phyloP scores from a whole-genome alignment of 1,139 yeast genomes.

The Hyphopichia buzzinii region DNA sequence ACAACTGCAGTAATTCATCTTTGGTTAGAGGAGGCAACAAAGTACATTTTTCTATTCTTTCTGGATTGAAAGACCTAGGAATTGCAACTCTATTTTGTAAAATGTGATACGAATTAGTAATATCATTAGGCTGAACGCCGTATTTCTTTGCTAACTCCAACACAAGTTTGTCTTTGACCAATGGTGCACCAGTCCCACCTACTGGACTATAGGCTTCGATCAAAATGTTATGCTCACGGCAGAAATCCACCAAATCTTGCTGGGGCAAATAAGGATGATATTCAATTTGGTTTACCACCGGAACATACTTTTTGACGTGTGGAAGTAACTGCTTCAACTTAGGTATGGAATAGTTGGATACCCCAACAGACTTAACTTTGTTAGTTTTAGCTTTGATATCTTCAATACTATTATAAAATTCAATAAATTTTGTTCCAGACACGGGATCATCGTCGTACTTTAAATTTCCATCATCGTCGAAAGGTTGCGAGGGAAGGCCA shows the following conservation, averaged over 20 bases:
- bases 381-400: constrained; percentile 31
- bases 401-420: constrained; percentile 48
- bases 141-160: constrained; percentile 31
- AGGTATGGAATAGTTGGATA: constrained; percentile 31
- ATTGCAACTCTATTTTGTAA: constrained; percentile 30
- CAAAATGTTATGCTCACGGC: constrained; percentile 21
- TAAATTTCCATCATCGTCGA: constrained; percentile 39
- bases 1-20: constrained; percentile 43
- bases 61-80: constrained; percentile 39
- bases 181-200: constrained; percentile 36
- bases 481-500: constrained; percentile 36
- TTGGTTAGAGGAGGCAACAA: constrained; percentile 38
- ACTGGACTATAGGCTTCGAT: constrained; percentile 37
- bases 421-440: constrained; percentile 37
- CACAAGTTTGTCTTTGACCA: constrained; percentile 32
- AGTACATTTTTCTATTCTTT: constrained; percentile 29
- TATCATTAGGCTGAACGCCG: constrained; percentile 30
- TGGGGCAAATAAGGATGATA: constrained; percentile 42
- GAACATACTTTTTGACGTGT: constrained; percentile 22
- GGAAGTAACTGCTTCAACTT: constrained; percentile 27
- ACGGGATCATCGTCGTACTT: constrained; percentile 42
- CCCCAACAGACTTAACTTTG: constrained; percentile 32
- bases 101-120: constrained; percentile 38
- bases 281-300: constrained; percentile 37
- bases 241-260: constrained; percentile 30